These are phyloP conservation scores for Kluyveromyces dobzhanskii DNA, from an alignment of 805 yeast species.

Conservation along the genomic window DNA sequence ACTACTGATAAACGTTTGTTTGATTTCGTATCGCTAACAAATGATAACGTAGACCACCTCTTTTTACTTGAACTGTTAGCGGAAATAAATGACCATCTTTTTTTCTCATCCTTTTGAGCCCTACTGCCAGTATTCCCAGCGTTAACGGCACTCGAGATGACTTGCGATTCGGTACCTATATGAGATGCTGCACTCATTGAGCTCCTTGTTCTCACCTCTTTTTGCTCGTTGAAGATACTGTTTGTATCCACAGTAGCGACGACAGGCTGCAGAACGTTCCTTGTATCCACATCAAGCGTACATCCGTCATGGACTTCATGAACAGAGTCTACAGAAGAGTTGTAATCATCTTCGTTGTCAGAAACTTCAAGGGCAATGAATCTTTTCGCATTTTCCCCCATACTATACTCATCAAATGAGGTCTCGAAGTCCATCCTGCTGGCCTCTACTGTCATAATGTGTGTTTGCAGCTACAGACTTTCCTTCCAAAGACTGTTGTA, in stretches of 20 bases:
- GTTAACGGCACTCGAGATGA: no score
- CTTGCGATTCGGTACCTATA: no score
- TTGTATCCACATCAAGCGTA: no score
- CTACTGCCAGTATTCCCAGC: not conserved
- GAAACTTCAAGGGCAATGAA: constrained; percentile 28
- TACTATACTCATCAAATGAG: constrained; percentile 20
- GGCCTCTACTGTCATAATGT: no score
- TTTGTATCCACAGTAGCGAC: no score
- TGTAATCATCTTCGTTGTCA: constrained; percentile 23
- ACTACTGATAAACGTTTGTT: constrained; percentile 3
- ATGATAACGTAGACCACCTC: constrained; percentile 26
- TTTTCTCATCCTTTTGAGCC: constrained; percentile 15
- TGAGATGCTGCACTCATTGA: no score
- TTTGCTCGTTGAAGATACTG: no score
- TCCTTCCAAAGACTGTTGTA: no score
- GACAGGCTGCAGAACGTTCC: no score
- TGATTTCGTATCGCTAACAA: constrained; percentile 8
- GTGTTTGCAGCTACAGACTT: no score
- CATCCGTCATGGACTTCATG: not conserved
- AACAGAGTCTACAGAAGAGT: constrained; percentile 10
- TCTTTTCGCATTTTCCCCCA: constrained; percentile 12
- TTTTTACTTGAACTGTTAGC: constrained; percentile 23
- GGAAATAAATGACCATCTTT: constrained; percentile 26
- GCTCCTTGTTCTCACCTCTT: no score
- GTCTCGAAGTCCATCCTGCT: constrained; percentile 17